Evolutionary conservation across 306 rosid genomes (phyloP), one percentile per base, ranked within the genome.

Genomic region (Parietaria judaica): DNA sequence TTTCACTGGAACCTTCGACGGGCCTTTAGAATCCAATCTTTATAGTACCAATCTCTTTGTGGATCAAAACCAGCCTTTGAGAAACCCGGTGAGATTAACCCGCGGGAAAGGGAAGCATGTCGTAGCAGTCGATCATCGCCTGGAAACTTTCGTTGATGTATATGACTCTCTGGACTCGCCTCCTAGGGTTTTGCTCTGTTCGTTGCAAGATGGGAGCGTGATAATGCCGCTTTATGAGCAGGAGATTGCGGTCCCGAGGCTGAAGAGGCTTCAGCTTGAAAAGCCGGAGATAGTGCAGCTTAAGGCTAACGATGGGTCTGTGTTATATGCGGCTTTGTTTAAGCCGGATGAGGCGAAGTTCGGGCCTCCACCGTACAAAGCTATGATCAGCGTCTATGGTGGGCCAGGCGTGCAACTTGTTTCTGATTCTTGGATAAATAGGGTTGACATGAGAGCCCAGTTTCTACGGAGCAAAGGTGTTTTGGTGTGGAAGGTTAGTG

Each of bases 331-430:
- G 70, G 88, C 83, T 62, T 66, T 92, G 43, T 92, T 88, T 63
- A 88, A 79, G 77, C 99, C 96, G 36, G 96, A 86, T 51, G 76
- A 66, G 58, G 76, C 79, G 15, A 76, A 80, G 80, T 92, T 84
- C 65, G 99, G 99, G 56, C 90, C 94, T 55, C 99, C 99, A 1
- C 99, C 99, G 14, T 92, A 92, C 73, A 88, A 79, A 79, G 86
- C 96, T 15, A 77, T 92, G 84, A 84, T 92, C 79, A 84, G 71
- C 36, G 87, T 92, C 61, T 92, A 92, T 70, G 99, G 99, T 38
- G 96, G 99, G 61, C 99, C 99, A 9, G 36, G 94, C 36, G 95
- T 88, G 60, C 99, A 92, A 80, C 84, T 86, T 55, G 90, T 92
- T 17, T 70, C 67, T 70, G 73, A 88, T 81, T 92, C 90, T 53